Conservation (phyloP, 257 asterid genomes). For the Verbascum thapsus region DNA sequence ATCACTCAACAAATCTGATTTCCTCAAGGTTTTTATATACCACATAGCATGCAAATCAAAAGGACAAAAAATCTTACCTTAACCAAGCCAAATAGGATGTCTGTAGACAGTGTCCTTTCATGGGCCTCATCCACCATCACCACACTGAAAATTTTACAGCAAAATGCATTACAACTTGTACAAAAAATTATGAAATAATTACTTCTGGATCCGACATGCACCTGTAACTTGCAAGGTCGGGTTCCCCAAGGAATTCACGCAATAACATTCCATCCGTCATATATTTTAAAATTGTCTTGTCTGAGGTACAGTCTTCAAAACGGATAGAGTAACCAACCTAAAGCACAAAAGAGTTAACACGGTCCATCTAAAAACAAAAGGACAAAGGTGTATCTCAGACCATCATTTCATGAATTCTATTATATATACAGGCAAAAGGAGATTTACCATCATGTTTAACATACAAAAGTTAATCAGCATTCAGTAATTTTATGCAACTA, state of each 20-base stretch:
- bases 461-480: conserved; percentile 7
- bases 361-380: conserved; percentile 15
- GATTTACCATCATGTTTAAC: conserved; percentile 12
- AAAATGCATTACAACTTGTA: conserved; percentile 24
- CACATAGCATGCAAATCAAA: conserved; percentile 21
- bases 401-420: background rate
- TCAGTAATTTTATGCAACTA: background rate
- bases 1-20: background rate
- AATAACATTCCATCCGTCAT: conserved; percentile 95
- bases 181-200: conserved; percentile 17
- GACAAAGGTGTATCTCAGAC: conserved; percentile 2
- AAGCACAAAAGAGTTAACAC: conserved; percentile 25
- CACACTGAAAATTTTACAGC: conserved; percentile 54
- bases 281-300: conserved; percentile 79
- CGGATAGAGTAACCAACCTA: conserved; percentile 95
- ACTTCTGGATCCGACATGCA: conserved; percentile 30
- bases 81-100: conserved; percentile 87
- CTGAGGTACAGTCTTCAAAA: conserved; percentile 93
- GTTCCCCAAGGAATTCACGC: conserved; percentile 93
- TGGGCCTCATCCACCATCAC: conserved; percentile 98
- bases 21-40: conserved; percentile 7
- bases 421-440: background rate
- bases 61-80: conserved; percentile 49
- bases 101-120: conserved; percentile 90
- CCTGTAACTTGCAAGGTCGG: conserved; percentile 92